Percentiles rank a stretch among this genome's conserved stretches.
phyloP scores from a whole-genome alignment of 2,329 filamentous ascomycete genomes.

The Nannizzia gypsea region DNA sequence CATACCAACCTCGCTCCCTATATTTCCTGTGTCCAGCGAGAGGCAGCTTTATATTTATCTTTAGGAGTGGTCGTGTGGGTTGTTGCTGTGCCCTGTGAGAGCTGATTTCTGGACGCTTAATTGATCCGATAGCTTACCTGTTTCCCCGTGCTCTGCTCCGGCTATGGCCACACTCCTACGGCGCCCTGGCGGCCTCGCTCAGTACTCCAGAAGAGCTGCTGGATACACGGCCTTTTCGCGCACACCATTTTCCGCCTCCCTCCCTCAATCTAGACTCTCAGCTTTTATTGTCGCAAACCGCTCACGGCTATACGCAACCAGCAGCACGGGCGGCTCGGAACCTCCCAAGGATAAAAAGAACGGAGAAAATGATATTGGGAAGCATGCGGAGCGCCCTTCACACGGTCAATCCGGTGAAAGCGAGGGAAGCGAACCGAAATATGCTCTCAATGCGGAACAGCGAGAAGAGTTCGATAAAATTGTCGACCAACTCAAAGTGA shows the following conservation, averaged over 20 bases:
- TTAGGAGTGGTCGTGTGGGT: not conserved
- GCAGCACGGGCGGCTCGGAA: constrained; percentile 35
- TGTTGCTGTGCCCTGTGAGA: not conserved
- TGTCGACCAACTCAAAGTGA: constrained; percentile 45
- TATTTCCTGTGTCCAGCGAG: not conserved
- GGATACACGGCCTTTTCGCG: constrained; percentile 42
- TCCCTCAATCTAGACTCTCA: constrained; percentile 29
- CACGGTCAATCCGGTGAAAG: constrained; percentile 10
- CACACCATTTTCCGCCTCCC: constrained; percentile 30
- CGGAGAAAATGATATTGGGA: constrained; percentile 21
- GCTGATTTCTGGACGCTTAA: not conserved
- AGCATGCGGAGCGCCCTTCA: constrained; percentile 19
- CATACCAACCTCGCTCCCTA: not conserved
- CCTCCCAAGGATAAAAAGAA: constrained; percentile 29
- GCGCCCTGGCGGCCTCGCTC: constrained; percentile 54
- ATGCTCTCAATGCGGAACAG: constrained; percentile 43
- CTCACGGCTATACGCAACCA: constrained; percentile 33
- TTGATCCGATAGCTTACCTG: not conserved
- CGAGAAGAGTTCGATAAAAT: constrained; percentile 47
- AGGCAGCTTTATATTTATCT: not conserved
- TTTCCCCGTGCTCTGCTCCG: constrained; percentile 16
- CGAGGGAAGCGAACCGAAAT: constrained; percentile 22
- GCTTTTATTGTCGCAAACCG: constrained; percentile 25
- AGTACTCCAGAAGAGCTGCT: constrained; percentile 47
- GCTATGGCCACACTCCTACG: constrained; percentile 57